Base-by-base conservation (phyloP, 1,139 yeast species). In the Schwanniomyces etchellsii region DNA sequence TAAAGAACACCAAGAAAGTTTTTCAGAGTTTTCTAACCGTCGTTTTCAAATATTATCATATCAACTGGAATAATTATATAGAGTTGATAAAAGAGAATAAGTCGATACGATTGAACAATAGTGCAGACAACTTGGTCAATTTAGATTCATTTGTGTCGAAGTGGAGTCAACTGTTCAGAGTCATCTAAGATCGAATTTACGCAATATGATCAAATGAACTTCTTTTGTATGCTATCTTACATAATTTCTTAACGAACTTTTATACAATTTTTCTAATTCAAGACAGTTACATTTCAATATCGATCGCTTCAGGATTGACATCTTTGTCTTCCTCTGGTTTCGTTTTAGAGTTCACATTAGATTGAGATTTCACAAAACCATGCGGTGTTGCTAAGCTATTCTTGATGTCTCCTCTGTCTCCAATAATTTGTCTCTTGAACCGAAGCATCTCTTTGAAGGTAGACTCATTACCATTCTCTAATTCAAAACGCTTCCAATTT, bases 361-460 rank as follows among this genome's bases (percentile, higher is more conserved):
- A 49, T 5, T 52, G 47, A 1, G 71, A 59, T 29, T 67, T 70
- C 13, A 78, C 77, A 48, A 83, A 82, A 4, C 83, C 85, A 39
- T 69, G 53, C 0, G 74, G 65, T 7, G 67, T 69, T 22, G 50
- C 48, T 2, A 47, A 44, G 28, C 52, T 48, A 24, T 55, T 54
- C 5, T 39, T 34, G 10, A 45, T 40, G 1, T 41, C 34, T 18
- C 55, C 48, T 3, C 59, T 64, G 24, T 55, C 62, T n/a, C 69
- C 62, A 28, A 70, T 60, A 30, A 38, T 34, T 11, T 30, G 32
- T 28, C 89, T 64, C 49, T 79, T 83, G 42, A 68, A 61, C 28
- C 81, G 62, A 14, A 88, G 54, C 89, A 86, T 81, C 11, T 78
- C 81, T 44, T 82, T 86, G 52, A 74, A 86, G 0, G 83, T 74